Evolutionary conservation across 2,329 filamentous ascomycete genomes (phyloP).

Genomic region (Botryotinia narcissicola): DNA sequence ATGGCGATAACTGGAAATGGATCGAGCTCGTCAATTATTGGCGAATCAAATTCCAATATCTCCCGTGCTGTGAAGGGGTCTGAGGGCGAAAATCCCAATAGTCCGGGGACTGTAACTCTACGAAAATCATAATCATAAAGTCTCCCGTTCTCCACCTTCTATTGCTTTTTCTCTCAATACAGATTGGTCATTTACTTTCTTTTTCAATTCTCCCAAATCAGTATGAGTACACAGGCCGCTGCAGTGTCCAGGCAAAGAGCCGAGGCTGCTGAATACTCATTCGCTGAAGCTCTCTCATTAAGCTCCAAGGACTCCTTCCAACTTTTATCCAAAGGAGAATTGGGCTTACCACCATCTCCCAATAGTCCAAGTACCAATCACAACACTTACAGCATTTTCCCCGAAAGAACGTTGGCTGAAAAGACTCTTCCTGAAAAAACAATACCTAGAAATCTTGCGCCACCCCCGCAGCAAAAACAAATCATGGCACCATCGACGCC

Average conservation of each 20-base stretch:
- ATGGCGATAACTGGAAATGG: not conserved
- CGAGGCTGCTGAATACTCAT: slow-evolving; percentile 15
- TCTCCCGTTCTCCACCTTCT: slow-evolving; percentile 7
- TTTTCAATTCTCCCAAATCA: not conserved
- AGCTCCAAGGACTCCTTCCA: slow-evolving; percentile 7
- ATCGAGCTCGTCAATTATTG: not conserved
- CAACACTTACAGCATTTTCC: not conserved
- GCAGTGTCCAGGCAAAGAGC: slow-evolving; percentile 6
- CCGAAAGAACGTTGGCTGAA: slow-evolving; percentile 1
- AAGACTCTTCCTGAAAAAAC: not conserved
- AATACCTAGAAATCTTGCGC: not conserved
- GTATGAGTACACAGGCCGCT: slow-evolving; percentile 11
- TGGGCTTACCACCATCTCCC: not conserved
- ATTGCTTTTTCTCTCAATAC: not conserved
- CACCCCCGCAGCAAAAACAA: not conserved
- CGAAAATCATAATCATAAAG: not conserved
- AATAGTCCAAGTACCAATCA: not conserved
- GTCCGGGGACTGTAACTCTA: not conserved
- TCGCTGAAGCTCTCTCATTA: slow-evolving; percentile 12
- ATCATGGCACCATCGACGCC: slow-evolving; percentile 1
- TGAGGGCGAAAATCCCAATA: not conserved
- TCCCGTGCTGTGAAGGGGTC: slow-evolving; percentile 5
- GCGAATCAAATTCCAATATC: not conserved
- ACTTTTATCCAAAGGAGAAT: slow-evolving; percentile 6
- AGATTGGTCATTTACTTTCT: not conserved